Evolutionary conservation across 78 protist species (phyloP).

Genomic region (Dictyostelium capitatum): DNA sequence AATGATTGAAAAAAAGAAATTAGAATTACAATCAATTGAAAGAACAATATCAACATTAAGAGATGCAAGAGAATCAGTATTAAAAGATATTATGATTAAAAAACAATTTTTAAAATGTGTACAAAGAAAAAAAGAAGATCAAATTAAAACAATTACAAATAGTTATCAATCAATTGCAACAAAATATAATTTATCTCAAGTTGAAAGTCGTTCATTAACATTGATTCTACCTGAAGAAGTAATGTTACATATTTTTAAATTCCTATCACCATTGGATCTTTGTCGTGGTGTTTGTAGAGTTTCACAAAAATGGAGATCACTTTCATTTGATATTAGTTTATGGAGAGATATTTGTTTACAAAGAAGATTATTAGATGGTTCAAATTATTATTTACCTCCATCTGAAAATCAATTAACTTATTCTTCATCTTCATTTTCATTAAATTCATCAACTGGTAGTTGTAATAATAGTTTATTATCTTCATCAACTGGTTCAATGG

Average conservation of each 20-base stretch:
- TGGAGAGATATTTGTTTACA: slow-evolving; percentile 74
- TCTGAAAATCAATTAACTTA: neutral
- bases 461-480: neutral
- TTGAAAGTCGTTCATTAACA: slow-evolving; percentile 33
- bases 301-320: slow-evolving; percentile 36
- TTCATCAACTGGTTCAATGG: neutral
- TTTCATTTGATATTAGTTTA: slow-evolving; percentile 61
- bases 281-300: slow-evolving; percentile 71
- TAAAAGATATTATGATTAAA: slow-evolving; percentile 25
- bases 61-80: slow-evolving; percentile 45
- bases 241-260: slow-evolving; percentile 64
- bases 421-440: neutral
- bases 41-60: slow-evolving; percentile 23
- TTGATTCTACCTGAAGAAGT: slow-evolving; percentile 73
- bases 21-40: slow-evolving; percentile 47
- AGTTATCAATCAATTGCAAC: slow-evolving; percentile 51
- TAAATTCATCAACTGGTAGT: neutral
- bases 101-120: slow-evolving; percentile 13
- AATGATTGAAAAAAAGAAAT: slow-evolving; percentile 19
- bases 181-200: slow-evolving; percentile 34
- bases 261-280: slow-evolving; percentile 57
- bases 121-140: slow-evolving; percentile 47
- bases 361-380: slow-evolving; percentile 55
- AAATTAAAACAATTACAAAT: slow-evolving; percentile 63
- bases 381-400: neutral